Conservation (phyloP, 345 rosid genomes). For the Euphorbia pulcherrima region DNA sequence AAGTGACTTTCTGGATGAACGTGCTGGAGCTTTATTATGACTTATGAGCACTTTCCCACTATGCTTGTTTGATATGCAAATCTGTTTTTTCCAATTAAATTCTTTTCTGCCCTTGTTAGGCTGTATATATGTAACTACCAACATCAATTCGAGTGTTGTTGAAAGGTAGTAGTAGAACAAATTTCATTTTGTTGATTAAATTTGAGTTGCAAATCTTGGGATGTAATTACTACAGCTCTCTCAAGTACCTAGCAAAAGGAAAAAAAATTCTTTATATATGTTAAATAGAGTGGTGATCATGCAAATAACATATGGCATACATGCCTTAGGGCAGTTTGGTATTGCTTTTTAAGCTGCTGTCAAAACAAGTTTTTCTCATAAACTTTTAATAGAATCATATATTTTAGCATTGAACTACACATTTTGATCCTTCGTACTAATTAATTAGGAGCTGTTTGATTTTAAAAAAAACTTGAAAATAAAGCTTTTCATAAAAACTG, state of each 20-base stretch:
- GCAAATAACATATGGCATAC: slow-evolving; percentile 24
- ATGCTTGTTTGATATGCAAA: slow-evolving; percentile 11
- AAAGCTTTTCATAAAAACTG: too few relatives aligned
- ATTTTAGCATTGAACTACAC: too few relatives aligned
- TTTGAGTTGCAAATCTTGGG: not conserved
- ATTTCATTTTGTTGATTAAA: slow-evolving; percentile 13
- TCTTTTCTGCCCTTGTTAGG: slow-evolving; percentile 1
- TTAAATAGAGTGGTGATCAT: too few relatives aligned
- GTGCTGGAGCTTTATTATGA: slow-evolving; percentile 16
- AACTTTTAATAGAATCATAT: too few relatives aligned
- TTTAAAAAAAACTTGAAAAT: too few relatives aligned
- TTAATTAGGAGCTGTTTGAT: too few relatives aligned
- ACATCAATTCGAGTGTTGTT: not conserved
- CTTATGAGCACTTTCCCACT: slow-evolving; percentile 10
- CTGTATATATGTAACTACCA: slow-evolving; percentile 8
- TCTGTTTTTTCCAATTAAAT: not conserved
- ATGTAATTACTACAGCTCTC: not conserved
- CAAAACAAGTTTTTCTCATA: too few relatives aligned
- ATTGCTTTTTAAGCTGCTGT: too few relatives aligned
- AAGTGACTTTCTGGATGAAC: slow-evolving; percentile 14
- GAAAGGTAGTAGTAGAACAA: slow-evolving; percentile 12
- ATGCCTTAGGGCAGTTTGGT: too few relatives aligned
- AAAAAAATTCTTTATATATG: slow-evolving; percentile 31
- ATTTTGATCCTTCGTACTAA: too few relatives aligned
- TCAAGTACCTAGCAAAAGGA: slow-evolving; percentile 1